Base-by-base conservation (phyloP, 139 green algal species). In the Chlorella sp. region DNA sequence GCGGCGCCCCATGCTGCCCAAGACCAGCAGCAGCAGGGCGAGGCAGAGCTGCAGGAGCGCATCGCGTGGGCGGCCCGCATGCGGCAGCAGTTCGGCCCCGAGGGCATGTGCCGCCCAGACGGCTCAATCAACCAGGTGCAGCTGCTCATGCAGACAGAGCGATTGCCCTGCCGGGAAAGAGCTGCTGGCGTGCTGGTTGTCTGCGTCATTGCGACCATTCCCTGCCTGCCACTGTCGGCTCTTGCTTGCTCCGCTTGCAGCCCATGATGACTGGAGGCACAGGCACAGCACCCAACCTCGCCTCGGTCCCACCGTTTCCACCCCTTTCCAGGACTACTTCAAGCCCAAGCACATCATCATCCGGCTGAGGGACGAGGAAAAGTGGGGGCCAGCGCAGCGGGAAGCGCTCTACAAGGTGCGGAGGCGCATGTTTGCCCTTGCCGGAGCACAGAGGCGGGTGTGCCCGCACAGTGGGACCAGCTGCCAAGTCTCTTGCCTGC, bases 251-350 rank as follows among this genome's bases (percentile, higher is more conserved):
- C 30, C 9, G n/a, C 62, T 13, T 14, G n/a, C n/a, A n/a, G n/a
- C n/a, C n/a, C n/a, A n/a, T n/a, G n/a, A n/a, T n/a, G n/a, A n/a
- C n/a, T n/a, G n/a, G n/a, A n/a, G n/a, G n/a, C n/a, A n/a, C n/a
- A n/a, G n/a, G n/a, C n/a, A n/a, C n/a, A n/a, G n/a, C n/a, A n/a
- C n/a, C n/a, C n/a, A n/a, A n/a, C n/a, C n/a, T n/a, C n/a, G n/a
- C n/a, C n/a, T n/a, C n/a, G n/a, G n/a, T n/a, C n/a, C n/a, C n/a
- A n/a, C n/a, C n/a, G n/a, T n/a, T n/a, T n/a, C n/a, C n/a, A n/a
- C n/a, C n/a, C n/a, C n/a, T n/a, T 40, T 32, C n/a, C 67, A 73
- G 58, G 89, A 93, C 4, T 96, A 94, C 56, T 97, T 97, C 91
- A 94, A 94, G 81, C 94, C 94, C 16, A 93, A 92, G 40, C 38